Evolutionary conservation across 2,329 filamentous ascomycete species (phyloP), one percentile per base, ranked within the genome.

Genomic region (Orbilia oligospora): DNA sequence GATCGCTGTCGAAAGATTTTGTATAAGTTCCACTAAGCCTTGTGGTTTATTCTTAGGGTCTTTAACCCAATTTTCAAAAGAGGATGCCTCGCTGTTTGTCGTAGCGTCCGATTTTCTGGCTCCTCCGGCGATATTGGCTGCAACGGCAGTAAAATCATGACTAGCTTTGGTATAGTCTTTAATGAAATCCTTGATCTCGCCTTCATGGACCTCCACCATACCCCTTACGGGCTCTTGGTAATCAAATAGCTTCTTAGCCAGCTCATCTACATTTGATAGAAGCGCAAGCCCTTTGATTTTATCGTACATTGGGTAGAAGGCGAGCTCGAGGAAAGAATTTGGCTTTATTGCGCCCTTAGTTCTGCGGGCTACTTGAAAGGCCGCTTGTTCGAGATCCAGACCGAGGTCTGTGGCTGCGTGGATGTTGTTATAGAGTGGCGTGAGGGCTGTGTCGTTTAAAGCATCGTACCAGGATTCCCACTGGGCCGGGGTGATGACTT

Each of bases 381-480:
- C 64, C 16, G 58, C 41, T 16, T 24, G 36, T 24, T 33, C 49
- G 14, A 75, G 44, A 2, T 68, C 53, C 1, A 55, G 36, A 10
- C 64, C 33, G n/a, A 44, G 8, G 3, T 69, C 64, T 18, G 67
- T n/a, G 14, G 44, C 20, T n/a, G 10, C 8, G 18, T 51, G 49
- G 12, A 77, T 65, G 20, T 20, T 9, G 10, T 55, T 2, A 16
- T 63, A 71, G 9, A 77, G 67, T 20, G 58, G 58, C 16, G 41
- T 30, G 30, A 77, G 68, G 18, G 30, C 27, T 8, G 48, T 63
- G 12, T 71, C 44, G 0, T 63, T 56, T 12, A 67, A 30, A 10
- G 27, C 41, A 0, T 71, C 58, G 18, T 67, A 77, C 73, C 73
- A 77, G 12, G 27, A 33, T 10, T 27, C 46, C 73, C 73, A 77